Base-by-base conservation (phyloP, 257 asterid species). In the Solanum sejunctum region DNA sequence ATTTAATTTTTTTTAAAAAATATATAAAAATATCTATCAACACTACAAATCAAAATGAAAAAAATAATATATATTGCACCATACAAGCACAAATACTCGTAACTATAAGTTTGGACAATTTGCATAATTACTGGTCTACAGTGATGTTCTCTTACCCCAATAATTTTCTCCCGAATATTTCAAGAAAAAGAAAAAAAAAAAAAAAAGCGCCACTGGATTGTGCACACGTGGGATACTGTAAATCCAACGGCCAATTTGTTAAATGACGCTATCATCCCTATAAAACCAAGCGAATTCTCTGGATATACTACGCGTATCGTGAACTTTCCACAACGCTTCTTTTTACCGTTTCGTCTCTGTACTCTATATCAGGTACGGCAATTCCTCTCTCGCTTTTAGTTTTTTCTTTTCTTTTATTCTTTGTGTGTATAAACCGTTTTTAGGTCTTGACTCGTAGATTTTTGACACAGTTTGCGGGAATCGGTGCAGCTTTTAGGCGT, bases 221-320 rank as follows among this genome's bases (percentile, higher is more conserved):
- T 78, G 81, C 73, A 32, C 2, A 47, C 12, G 3, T 12, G 84
- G 82, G 66, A 75, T 57, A 77, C 51, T 23, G 26, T 9, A 43
- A 83, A 86, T 84, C 63, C 66, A 85, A 71, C 80, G 89, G 80
- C 58, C 85, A 69, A 51, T 21, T 72, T 1, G 20, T 10, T 52
- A 26, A 51, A 77, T 52, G 81, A 75, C 81, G 20, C 8, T 75
- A 75, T 21, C 39, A 10, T 16, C 82, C 82, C n/a, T 8, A 51
- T 77, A 77, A 77, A 51, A 75, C 23, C 15, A 73, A 47, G 3
- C 82, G 61, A 8, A 51, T 15, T 45, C 3, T 8, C 61, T 23
- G 61, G 26, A 9, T 2, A 51, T 49, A 26, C 82, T 4, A 32
- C 77, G 52, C 54, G 56, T 16, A 60, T 23, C 63, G 49, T 56